Evolutionary conservation across 805 yeast species (phyloP).

Genomic region (Spencermartinsiella europaea): DNA sequence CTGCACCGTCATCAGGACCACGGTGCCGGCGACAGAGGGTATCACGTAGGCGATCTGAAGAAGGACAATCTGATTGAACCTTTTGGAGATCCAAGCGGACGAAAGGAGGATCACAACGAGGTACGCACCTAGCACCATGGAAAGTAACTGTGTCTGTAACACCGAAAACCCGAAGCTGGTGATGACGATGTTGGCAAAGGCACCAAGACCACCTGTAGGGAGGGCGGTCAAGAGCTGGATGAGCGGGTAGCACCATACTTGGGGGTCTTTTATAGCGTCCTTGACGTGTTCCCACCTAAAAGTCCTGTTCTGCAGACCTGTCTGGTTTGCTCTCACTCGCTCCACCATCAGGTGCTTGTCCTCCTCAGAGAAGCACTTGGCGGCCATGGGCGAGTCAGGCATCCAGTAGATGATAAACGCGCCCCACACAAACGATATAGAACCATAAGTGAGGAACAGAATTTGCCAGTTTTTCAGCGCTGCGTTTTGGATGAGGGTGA

Average conservation of each 20-base stretch:
- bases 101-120: constrained; percentile 25
- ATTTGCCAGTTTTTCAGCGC: constrained; percentile 44
- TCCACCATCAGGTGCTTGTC: constrained; percentile 38
- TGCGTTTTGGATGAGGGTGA: constrained; percentile 32
- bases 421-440: constrained; percentile 42
- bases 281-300: constrained; percentile 39
- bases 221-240: constrained; percentile 27
- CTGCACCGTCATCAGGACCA: constrained; percentile 26
- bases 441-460: constrained; percentile 52
- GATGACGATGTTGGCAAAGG: constrained; percentile 29
- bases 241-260: constrained; percentile 28
- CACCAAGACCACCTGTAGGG: constrained; percentile 32
- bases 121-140: constrained; percentile 34
- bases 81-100: constrained; percentile 26
- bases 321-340: constrained; percentile 32
- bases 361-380: constrained; percentile 38
- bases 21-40: constrained; percentile 33
- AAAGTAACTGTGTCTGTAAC: constrained; percentile 30
- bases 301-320: constrained; percentile 39
- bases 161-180: constrained; percentile 29
- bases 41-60: constrained; percentile 27
- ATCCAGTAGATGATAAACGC: constrained; percentile 5
- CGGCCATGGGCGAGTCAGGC: constrained; percentile 47
- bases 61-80: constrained; percentile 18
- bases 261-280: constrained; percentile 41